phyloP scores from a whole-genome alignment of 768 basidiomycete genomes.

The Gloeophyllum trabeum region DNA sequence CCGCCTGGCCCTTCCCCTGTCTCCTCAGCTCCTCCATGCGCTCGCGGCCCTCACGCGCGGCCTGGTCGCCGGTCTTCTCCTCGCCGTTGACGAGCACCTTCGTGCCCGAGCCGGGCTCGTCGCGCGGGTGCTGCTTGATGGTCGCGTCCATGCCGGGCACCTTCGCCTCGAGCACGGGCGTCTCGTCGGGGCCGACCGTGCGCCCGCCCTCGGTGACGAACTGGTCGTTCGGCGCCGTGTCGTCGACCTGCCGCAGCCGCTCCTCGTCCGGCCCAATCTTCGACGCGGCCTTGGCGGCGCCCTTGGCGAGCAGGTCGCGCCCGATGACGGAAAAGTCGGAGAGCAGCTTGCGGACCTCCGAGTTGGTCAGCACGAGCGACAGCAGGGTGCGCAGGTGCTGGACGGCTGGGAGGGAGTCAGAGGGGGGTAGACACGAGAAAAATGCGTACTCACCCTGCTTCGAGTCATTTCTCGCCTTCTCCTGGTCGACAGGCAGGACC shows the following conservation, averaged over 20 bases:
- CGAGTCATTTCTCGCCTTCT: conserved; percentile 45
- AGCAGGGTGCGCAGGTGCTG: conserved; percentile 83
- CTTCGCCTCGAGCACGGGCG: conserved; percentile 33
- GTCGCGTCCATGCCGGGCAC: conserved; percentile 32
- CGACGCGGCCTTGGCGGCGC: conserved; percentile 60
- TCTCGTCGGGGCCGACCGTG: conserved; percentile 30
- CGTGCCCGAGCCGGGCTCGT: conserved; percentile 20
- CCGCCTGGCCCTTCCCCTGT: background rate
- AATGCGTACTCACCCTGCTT: conserved; percentile 39
- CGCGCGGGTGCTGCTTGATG: conserved; percentile 39
- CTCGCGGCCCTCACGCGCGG: background rate
- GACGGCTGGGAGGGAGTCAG: background rate
- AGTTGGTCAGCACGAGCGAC: conserved; percentile 83
- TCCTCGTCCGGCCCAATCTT: conserved; percentile 56
- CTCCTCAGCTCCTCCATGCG: background rate
- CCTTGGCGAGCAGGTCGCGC: conserved; percentile 73
- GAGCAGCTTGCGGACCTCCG: conserved; percentile 83
- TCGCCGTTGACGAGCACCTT: conserved; percentile 15
- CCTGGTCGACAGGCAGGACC: conserved; percentile 37
- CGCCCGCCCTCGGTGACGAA: conserved; percentile 40
- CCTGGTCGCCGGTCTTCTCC: conserved; percentile 18
- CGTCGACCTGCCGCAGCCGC: conserved; percentile 50
- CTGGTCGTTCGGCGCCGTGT: conserved; percentile 55
- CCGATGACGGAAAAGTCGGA: conserved; percentile 70
- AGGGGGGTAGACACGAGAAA: background rate